Evolutionary conservation across 805 yeast species (phyloP), one percentile per base, ranked within the genome.

Genomic region (Komagataella ulmi): DNA sequence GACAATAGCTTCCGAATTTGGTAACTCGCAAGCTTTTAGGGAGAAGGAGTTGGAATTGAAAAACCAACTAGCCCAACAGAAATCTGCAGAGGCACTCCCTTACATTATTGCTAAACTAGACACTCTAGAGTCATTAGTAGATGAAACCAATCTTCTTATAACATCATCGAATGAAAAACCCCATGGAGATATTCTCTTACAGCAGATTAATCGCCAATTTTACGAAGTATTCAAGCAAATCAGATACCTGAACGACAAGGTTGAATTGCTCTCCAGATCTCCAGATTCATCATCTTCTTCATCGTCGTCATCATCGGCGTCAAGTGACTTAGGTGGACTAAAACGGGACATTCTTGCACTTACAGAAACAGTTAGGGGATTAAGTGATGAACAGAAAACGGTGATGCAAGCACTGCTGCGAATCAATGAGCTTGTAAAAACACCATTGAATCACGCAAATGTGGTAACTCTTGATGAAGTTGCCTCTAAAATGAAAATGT

Each of bases 41-140:
- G 53, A 56, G n/a, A 53, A 49, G 30, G 59, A 59, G 48, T 52
- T 56, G 43, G 54, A 54, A 36, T 52, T 58, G 21, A 61, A 61
- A 50, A 21, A 12, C n/a, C 36, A 23, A 21, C 24, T 46, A 18
- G 49, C 18, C 12, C 17, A 19, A 17, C 23, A 19, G 18, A 23
- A 23, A 17, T 46, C 36, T 19, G 12, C 18, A 12, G 23, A 19
- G 45, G 18, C 24, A 3, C 14, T 45, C 18, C 19, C 44, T 17
- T 18, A 44, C 21, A 17, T 45, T 6, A 14, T 23, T 17, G 18
- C 48, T 7, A 24, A 45, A 44, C 10, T 45, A 8, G 51, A 49
- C 14, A 17, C 21, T 7, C 43, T 45, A 10, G 40, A 17, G n/a
- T 23, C 36, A 44, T n/a, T 18, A 45, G 30, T 21, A 21, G 12